Evolutionary conservation across 1,139 yeast genomes (phyloP).

Genomic region (Nakaseomyces sp.): DNA sequence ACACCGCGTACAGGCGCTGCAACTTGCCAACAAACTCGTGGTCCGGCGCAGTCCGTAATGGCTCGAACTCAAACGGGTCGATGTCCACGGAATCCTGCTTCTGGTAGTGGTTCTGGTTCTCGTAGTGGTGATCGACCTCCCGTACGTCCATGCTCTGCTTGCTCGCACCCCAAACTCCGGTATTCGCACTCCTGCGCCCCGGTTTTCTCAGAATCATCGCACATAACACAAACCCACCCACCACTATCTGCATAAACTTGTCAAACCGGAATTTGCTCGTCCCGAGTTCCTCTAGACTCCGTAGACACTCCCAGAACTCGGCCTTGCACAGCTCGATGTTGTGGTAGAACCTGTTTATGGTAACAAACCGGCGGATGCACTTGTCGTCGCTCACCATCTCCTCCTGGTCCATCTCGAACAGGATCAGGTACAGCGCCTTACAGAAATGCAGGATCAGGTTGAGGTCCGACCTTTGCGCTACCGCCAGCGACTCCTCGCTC

Average conservation of each 20-base stretch:
- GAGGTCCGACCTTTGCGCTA: constrained; percentile 1
- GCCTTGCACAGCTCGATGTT: neutral
- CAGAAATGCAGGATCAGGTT: neutral
- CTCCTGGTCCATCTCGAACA: neutral
- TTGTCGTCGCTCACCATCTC: neutral
- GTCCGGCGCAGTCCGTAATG: constrained; percentile 17
- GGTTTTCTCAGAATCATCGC: neutral
- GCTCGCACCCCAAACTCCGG: too few species aligned
- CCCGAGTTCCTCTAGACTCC: constrained; percentile 3
- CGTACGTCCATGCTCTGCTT: too few species aligned
- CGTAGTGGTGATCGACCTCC: too few species aligned
- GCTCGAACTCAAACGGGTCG: constrained; percentile 28
- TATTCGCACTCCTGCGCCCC: too few species aligned
- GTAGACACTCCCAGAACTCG: constrained; percentile 4
- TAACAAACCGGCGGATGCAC: constrained; percentile 1
- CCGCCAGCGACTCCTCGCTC: neutral
- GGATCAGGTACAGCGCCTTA: neutral
- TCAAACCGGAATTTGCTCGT: constrained; percentile 1
- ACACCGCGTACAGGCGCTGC: constrained; percentile 14
- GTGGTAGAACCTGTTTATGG: neutral
- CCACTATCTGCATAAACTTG: neutral
- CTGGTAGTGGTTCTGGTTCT: too few species aligned
- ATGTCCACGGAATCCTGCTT: constrained; percentile 10
- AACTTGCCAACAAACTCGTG: constrained; percentile 14
- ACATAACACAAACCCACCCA: constrained; percentile 1